Conservation (phyloP, 106 monocot species). For the Platanthera zijinensis region DNA sequence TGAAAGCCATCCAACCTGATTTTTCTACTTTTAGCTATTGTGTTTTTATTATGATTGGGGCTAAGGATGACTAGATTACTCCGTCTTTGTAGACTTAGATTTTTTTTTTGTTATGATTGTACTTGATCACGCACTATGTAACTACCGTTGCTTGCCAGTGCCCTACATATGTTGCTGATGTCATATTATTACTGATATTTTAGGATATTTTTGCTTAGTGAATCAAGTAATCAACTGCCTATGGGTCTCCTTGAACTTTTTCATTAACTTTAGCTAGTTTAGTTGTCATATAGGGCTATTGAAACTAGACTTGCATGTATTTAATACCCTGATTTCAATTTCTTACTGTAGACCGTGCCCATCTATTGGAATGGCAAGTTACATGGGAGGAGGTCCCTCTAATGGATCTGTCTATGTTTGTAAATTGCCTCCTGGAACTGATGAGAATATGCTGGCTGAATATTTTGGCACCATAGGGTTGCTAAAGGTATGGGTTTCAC, state of each 20-base stretch:
- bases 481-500: slow-evolving; percentile 82
- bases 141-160: background rate
- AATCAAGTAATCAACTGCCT: background rate
- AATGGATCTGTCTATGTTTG: slow-evolving; percentile 90
- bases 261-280: background rate
- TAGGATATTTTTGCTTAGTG: background rate
- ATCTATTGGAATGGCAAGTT: slow-evolving; percentile 50
- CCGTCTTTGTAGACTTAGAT: background rate
- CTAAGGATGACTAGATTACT: background rate
- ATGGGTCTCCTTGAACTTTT: background rate
- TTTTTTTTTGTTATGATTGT: background rate
- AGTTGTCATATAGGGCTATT: background rate
- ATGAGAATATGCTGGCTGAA: slow-evolving; percentile 86
- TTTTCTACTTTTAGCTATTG: background rate
- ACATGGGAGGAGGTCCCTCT: slow-evolving; percentile 39
- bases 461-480: slow-evolving; percentile 99
- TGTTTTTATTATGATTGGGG: background rate
- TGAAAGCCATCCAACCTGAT: background rate
- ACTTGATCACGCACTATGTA: background rate
- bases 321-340: background rate
- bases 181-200: background rate
- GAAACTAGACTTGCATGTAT: background rate
- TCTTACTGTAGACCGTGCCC: background rate
- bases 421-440: slow-evolving; percentile 86
- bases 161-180: background rate